Evolutionary conservation across 1,139 yeast species (phyloP), one percentile per base, ranked within the genome.

Genomic region (Geotrichum klebahnii): DNA sequence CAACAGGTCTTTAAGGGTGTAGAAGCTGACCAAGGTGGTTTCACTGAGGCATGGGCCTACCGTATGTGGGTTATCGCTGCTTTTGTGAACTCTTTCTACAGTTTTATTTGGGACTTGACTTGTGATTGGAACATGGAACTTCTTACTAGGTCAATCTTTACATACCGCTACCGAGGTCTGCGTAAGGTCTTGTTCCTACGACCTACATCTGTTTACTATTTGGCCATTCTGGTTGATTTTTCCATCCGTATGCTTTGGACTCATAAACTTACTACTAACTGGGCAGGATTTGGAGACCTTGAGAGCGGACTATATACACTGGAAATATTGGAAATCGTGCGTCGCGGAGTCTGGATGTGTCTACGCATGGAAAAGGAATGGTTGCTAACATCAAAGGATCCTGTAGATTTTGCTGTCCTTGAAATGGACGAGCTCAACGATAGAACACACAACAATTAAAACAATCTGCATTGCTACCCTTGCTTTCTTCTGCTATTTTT

Each of bases 321-420:
- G 47, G 95, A 90, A 61, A 61, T 79, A 8, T 67, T 89, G 49
- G 98, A 92, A 65, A 74, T 92, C 9, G 59, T 81, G 9, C 76
- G 98, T 67, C 75, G 98, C 59, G 87, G 92, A 80, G 68, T 88
- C 53, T 92, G 98, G 98, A 79, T 90, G 47, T 79, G 87, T 59
- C 72, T 90, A 62, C 83, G 94, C 64, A 70, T 89, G 29, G 97
- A 90, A 60, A 78, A 85, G 35, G 97, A 90, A 65, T 82, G 70
- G 65, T 60, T 59, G 26, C 12, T 22, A n/a, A 29, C 43, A 5
- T 5, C 41, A 24, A 20, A 19, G 16, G 28, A 20, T 28, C 39
- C 29, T 22, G 23, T 19, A 26, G 37, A 28, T 34, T 10, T 44
- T 41, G 32, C 43, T 10, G 29, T 20, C 5, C n/a, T 6, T n/a